phyloP scores from a whole-genome alignment of 2,329 filamentous ascomycete genomes.

The Aspergillus sergii region DNA sequence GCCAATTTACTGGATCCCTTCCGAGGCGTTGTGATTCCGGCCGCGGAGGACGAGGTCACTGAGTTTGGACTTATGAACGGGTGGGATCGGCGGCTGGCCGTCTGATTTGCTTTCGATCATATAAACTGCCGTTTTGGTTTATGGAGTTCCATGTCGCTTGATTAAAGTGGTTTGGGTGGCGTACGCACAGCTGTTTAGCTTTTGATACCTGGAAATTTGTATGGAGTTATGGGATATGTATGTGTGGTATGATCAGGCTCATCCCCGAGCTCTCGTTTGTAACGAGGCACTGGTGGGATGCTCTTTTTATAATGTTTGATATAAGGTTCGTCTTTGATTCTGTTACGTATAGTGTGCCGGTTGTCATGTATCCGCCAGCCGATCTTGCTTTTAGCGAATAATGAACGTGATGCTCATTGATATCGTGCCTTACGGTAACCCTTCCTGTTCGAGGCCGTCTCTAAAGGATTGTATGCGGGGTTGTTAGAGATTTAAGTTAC shows the following conservation, averaged over 20 bases:
- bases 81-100: conserved; percentile 39
- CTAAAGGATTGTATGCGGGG: background rate
- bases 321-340: background rate
- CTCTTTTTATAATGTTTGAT: conserved; percentile 1
- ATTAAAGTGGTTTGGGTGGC: background rate
- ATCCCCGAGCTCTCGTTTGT: background rate
- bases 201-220: conserved; percentile 12
- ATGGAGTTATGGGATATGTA: conserved; percentile 7
- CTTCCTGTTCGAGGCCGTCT: background rate
- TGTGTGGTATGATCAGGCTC: background rate
- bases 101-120: conserved; percentile 19
- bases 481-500: background rate
- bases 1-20: conserved; percentile 37
- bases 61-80: conserved; percentile 34
- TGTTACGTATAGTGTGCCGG: background rate
- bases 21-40: conserved; percentile 40
- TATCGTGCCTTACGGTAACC: background rate
- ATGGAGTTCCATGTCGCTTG: background rate
- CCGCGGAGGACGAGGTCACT: conserved; percentile 35
- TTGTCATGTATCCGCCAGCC: background rate
- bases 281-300: conserved; percentile 2
- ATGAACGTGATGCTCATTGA: conserved; percentile 3
- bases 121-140: background rate
- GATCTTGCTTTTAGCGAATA: background rate
- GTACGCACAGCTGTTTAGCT: background rate